Base-by-base conservation (phyloP, 148 eudicot species). In the Arctostaphylos glauca region DNA sequence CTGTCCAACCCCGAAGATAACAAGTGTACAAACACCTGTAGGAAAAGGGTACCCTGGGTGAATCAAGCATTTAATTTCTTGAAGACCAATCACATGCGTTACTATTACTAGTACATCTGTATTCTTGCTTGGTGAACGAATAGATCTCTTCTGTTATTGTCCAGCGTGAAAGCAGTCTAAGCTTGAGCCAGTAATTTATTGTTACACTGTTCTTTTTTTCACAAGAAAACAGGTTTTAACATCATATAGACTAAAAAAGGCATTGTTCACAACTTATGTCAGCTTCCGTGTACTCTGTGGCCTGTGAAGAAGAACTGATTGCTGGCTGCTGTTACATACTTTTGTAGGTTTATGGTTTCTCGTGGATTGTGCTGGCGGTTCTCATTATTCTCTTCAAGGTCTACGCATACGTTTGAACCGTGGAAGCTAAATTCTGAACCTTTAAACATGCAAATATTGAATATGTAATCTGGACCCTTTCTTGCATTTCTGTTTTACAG, bases 321-420 rank as follows among this genome's bases (percentile, higher is more conserved):
- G 58, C 52, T 73, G 47, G 56, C 47, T 66, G 71, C 31, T 80
- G 47, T 52, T 56, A 15, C 16, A 50, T 13, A 0, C 16, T 5
- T 55, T 81, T 86, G 81, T 88, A 97, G 98, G 91, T 91, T 56
- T 97, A 94, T 86, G 99, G 99, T 66, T 84, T 93, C 56, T 97
- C 99, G 44, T 97, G 99, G 99, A 86, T 87, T 74, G 99, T 80
- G 76, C 88, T 97, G 81, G 93, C 92, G 31, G 96, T 81, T 74
- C 91, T 97, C 73, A 86, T 94, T 77, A 12, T 94, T 60, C 93
- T 97, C 74, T 97, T 97, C 89, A 97, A 97, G 99, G 99, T 97
- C 54, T 19, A 89, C 41, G 31, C 25, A 43, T 62, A n/a, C 18
- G 5, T 47, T 77, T 49, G 53, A 53, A 47, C 75, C 67, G n/a